Evolutionary conservation across 2,329 filamentous ascomycete species (phyloP), one percentile per base, ranked within the genome.

Genomic region (Claviceps spartinae): DNA sequence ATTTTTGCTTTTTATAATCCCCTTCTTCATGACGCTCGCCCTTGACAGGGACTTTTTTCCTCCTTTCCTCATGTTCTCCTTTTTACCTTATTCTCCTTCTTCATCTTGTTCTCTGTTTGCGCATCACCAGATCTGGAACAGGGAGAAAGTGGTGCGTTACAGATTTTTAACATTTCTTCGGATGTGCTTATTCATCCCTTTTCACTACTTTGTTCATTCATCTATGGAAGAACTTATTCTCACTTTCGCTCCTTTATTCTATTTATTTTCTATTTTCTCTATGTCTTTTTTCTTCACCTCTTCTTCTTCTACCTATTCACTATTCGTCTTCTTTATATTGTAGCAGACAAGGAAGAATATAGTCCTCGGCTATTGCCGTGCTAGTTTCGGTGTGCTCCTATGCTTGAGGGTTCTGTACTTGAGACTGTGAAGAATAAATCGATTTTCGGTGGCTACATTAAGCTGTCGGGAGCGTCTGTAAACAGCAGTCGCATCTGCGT

Each of bases 181-280:
- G 20, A 8, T 14, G 14, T 46, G 7, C 47, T 42, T 46, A 38
- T 48, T n/a, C 44, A 51, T 37, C 24, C 44, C 49, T 47, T 43
- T 41, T 36, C 16, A 16, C 14, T 9, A 13, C 20, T 44, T 26
- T 44, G 6, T n/a, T 45, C 22, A 18, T 40, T 40, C 36, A 44
- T 54, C 46, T 52, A 49, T 40, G 34, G 37, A 43, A n/a, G 4
- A 45, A n/a, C 41, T 24, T 16, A 26, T 45, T 30, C n/a, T n/a
- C 9, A 4, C 9, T 34, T 11, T 34, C 37, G n/a, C 13, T 40
- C n/a, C n/a, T n/a, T 40, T n/a, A 40, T 40, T n/a, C n/a, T 14
- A 40, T 40, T n/a, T 40, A 40, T n/a, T 40, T 4, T 40, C 37
- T 40, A 14, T 42, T 9, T 18, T 18, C n/a, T 18, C n/a, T 40